These are phyloP conservation scores for Psilocybe cyanescens DNA, from an alignment of 768 basidiomycete species.

Conservation along the genomic window DNA sequence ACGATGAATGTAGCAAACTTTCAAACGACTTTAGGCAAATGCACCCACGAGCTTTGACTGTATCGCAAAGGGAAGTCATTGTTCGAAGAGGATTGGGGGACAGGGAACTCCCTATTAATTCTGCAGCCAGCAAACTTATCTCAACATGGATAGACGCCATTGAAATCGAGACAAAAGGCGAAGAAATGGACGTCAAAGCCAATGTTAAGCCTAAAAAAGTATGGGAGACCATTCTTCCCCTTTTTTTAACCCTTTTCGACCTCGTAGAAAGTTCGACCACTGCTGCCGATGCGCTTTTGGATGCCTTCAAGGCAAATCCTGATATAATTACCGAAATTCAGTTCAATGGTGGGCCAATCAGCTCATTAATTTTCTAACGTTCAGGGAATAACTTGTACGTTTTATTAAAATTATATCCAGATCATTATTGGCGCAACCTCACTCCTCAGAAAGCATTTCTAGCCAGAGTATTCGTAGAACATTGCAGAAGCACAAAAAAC, in stretches of 20 bases:
- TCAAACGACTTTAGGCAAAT: constrained; percentile 48
- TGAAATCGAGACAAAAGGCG: constrained; percentile 39
- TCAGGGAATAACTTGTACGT: neutral
- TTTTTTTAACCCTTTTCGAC: constrained; percentile 64
- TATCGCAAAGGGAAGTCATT: constrained; percentile 76
- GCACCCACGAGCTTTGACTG: constrained; percentile 67
- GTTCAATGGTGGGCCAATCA: constrained; percentile 61
- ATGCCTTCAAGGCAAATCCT: constrained; percentile 66
- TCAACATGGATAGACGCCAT: constrained; percentile 76
- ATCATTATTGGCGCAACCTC: constrained; percentile 69
- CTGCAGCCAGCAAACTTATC: constrained; percentile 74
- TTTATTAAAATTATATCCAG: constrained; percentile 37
- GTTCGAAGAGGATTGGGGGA: constrained; percentile 87
- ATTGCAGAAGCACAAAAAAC: constrained; percentile 67
- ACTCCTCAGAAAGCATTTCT: constrained; percentile 82
- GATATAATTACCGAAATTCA: constrained; percentile 71
- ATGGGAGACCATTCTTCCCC: constrained; percentile 42
- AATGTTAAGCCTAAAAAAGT: constrained; percentile 11
- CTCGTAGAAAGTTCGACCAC: constrained; percentile 53
- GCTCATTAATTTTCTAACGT: neutral
- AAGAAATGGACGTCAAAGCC: constrained; percentile 18
- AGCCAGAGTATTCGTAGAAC: constrained; percentile 80
- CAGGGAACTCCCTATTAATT: constrained; percentile 73
- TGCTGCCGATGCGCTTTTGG: constrained; percentile 75
- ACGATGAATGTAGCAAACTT: constrained; percentile 12